Evolutionary conservation across 345 rosid species (phyloP), one percentile per base, ranked within the genome.

Genomic region (Laguncularia racemosa): DNA sequence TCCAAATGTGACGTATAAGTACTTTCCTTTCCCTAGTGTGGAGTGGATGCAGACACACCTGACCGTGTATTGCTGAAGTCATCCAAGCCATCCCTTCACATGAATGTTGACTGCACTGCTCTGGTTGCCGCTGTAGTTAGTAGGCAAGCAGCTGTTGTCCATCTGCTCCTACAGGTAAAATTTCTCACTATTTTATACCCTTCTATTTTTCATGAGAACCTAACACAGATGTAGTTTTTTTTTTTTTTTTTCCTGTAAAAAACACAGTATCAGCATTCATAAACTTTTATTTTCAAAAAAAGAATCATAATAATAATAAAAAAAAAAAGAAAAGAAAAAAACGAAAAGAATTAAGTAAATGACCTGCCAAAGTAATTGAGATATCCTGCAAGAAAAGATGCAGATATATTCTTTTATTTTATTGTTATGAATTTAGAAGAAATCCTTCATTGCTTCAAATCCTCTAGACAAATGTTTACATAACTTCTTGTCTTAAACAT

Each of bases 101-200:
- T 93, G 67, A 89, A 90, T 70, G 83, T 81, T 21, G 92, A 93
- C 74, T 89, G 99, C 51, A 78, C 87, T 46, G 83, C 92, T 20
- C 90, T 93, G 73, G 88, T 81, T 17, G 96, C 92, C 63, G 88
- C 92, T 64, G 84, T 85, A 55, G 88, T 93, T 64, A 79, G 83
- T 48, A 78, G 95, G 73, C 99, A 93, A 82, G 90, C 71, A 58
- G 49, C 86, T 5, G 77, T 79, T 2, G 91, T 85, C 44, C 82
- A 69, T 17, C 56, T 73, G 65, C 84, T 93, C 60, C 76, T 93
- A 63, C 83, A 85, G 99, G 99, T 88, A 66, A 53, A 50, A 26
- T 19, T 70, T 40, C 59, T 53, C 20, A 44, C 58, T 19, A 12
- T 20, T 16, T 9, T 51, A 44, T 23, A 16, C 1, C 28, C 28